Percentiles rank a stretch among this genome's conserved stretches.
Evolutionary conservation across 2,329 filamentous ascomycete genomes (phyloP).

Genomic region (Fusarium verticillioides): DNA sequence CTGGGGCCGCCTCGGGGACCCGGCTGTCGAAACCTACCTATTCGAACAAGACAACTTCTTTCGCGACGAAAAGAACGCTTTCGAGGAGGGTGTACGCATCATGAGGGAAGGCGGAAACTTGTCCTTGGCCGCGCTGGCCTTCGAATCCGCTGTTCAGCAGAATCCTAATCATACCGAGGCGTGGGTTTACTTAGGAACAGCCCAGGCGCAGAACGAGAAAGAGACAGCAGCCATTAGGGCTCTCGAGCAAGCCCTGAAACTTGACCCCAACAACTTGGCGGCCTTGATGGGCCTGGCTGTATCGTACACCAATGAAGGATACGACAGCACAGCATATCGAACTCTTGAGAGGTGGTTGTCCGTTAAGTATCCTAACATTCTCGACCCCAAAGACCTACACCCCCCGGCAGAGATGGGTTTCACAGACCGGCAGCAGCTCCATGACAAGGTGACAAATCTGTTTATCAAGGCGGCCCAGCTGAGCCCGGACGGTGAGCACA

Average conservation of each 20-base stretch:
- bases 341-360: slow-evolving; percentile 97
- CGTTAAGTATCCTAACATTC: slow-evolving; percentile 89
- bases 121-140: slow-evolving; percentile 90
- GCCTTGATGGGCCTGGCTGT: slow-evolving; percentile 96
- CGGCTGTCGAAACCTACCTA: slow-evolving; percentile 86
- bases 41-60: slow-evolving; percentile 97
- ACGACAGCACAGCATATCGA: slow-evolving; percentile 95
- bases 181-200: slow-evolving; percentile 91
- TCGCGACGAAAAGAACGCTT: slow-evolving; percentile 82
- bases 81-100: slow-evolving; percentile 92
- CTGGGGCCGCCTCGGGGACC: slow-evolving; percentile 75
- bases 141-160: slow-evolving; percentile 94
- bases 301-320: slow-evolving; percentile 98
- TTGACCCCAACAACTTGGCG: slow-evolving; percentile 86
- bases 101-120: slow-evolving; percentile 95
- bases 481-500: slow-evolving; percentile 89
- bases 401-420: slow-evolving; percentile 88
- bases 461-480: slow-evolving; percentile 95
- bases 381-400: slow-evolving; percentile 77
- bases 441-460: slow-evolving; percentile 88
- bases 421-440: slow-evolving; percentile 89
- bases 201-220: slow-evolving; percentile 98
- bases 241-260: slow-evolving; percentile 87
- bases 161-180: slow-evolving; percentile 88
- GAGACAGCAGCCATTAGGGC: slow-evolving; percentile 95